Evolutionary conservation across 2,329 filamentous ascomycete species (phyloP), one percentile per base, ranked within the genome.

Genomic region (Penicillium paneum): DNA sequence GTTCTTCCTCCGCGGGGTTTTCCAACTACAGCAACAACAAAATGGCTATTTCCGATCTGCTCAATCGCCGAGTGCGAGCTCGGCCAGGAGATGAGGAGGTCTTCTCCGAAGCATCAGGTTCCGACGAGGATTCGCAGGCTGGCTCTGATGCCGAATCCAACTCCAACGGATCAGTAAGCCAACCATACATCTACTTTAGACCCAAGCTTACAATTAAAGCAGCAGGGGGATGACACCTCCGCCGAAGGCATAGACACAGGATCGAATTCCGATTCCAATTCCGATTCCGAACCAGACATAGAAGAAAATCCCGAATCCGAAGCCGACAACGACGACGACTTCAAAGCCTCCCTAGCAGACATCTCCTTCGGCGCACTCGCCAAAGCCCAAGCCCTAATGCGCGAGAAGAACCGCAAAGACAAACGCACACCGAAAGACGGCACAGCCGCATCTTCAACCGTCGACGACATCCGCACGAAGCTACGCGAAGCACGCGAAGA

Each of bases 281-380:
- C 21, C 21, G 21, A 24, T 5, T 24, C 21, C 77, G 24, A 67
- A 21, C 58, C 59, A 45, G 69, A 74, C 7, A 64, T 63, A 5
- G 60, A 62, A 21, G 70, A 68, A 3, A 67, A 69, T 3, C 28
- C 49, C 0, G 49, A 50, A 43, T 35, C 51, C 5, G 67, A 71
- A 10, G 13, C n/a, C 19, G 74, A 67, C 29, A 64, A 70, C 31
- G 71, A 74, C 41, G 42, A 47, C 15, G 71, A 71, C 61, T 64
- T 70, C 42, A 67, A 68, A 64, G 61, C 70, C 5, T 69, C 74
- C 32, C 73, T 86, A 54, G 79, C 77, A 65, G 80, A 78, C 57
- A 84, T 97, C 61, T 94, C 91, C 24, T 97, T 97, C 67, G 92
- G 91, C 59, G 89, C 90, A n/a, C 79, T 97, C 38, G 90, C 90